Evolutionary conservation across 2,329 filamentous ascomycete species (phyloP).

Genomic region (Epicoccum nigrum): DNA sequence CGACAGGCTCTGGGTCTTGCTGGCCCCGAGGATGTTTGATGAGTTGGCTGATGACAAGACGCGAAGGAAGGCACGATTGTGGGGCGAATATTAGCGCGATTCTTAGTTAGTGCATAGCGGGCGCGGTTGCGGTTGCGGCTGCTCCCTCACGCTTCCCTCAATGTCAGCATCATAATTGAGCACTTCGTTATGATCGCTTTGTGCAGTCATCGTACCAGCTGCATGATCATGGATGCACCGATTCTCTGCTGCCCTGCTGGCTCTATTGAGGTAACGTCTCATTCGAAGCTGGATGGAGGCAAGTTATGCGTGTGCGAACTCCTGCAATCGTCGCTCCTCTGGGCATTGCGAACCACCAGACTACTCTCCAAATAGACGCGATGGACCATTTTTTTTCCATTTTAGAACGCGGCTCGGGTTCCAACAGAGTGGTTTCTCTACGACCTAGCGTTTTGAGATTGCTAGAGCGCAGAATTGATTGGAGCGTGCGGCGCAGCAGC

Average conservation of each 20-base stretch:
- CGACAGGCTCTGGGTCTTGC: slow-evolving; percentile 70
- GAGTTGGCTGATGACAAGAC: slow-evolving; percentile 3
- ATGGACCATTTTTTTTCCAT: slow-evolving; percentile 1
- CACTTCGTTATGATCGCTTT: too few species aligned
- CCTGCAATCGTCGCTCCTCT: background rate
- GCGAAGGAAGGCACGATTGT: slow-evolving; percentile 7
- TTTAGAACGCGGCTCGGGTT: slow-evolving; percentile 5
- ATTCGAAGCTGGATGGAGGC: too few species aligned
- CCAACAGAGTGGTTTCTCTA: slow-evolving; percentile 2
- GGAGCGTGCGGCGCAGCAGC: slow-evolving; percentile 16
- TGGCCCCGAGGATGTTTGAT: slow-evolving; percentile 61
- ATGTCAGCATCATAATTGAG: background rate
- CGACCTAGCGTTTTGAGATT: slow-evolving; percentile 6
- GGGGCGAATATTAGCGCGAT: slow-evolving; percentile 2
- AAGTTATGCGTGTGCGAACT: too few species aligned
- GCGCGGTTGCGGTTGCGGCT: slow-evolving; percentile 5
- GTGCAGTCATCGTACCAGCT: too few species aligned
- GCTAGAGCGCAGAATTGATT: slow-evolving; percentile 6
- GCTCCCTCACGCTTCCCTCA: background rate
- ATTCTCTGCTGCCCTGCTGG: too few species aligned
- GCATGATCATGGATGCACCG: too few species aligned
- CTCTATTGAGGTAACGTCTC: too few species aligned
- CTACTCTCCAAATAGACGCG: slow-evolving; percentile 1
- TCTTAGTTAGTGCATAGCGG: background rate
- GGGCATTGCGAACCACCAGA: background rate